Percentiles rank a stretch among this genome's conserved stretches.
phyloP scores from a whole-genome alignment of 352 stramenopile genomes.

The Pythium oligandrum region DNA sequence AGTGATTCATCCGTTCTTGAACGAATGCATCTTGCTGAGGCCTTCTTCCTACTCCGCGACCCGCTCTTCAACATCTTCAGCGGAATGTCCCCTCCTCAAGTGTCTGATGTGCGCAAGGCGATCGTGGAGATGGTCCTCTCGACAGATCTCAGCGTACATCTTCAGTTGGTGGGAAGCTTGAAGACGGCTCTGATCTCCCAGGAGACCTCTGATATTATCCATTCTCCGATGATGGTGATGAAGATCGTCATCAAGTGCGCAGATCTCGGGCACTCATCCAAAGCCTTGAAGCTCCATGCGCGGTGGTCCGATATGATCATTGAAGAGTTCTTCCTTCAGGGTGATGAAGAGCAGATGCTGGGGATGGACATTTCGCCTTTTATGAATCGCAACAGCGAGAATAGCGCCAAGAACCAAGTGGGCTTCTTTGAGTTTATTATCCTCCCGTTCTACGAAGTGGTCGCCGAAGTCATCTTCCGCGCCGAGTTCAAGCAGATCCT shows the following conservation, averaged over 20 bases:
- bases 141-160: constrained; percentile 76
- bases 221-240: constrained; percentile 81
- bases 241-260: constrained; percentile 88
- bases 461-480: constrained; percentile 70
- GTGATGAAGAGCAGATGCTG: constrained; percentile 89
- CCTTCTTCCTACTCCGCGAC: constrained; percentile 69
- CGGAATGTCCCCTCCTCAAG: constrained; percentile 43
- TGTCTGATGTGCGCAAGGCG: constrained; percentile 68
- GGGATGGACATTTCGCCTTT: constrained; percentile 89
- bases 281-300: constrained; percentile 72
- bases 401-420: constrained; percentile 81
- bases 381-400: constrained; percentile 89
- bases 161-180: constrained; percentile 73
- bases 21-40: constrained; percentile 81
- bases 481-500: constrained; percentile 75
- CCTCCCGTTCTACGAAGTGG: constrained; percentile 74
- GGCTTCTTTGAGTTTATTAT: constrained; percentile 87
- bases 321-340: constrained; percentile 94
- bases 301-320: constrained; percentile 91
- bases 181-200: constrained; percentile 81
- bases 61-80: constrained; percentile 75
- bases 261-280: constrained; percentile 91
- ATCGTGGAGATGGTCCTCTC: constrained; percentile 86
- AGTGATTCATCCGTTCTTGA: constrained; percentile 81
- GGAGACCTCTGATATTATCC: constrained; percentile 61